Evolutionary conservation across 768 basidiomycete genomes (phyloP).

Genomic region (Naganishia vishniacii): DNA sequence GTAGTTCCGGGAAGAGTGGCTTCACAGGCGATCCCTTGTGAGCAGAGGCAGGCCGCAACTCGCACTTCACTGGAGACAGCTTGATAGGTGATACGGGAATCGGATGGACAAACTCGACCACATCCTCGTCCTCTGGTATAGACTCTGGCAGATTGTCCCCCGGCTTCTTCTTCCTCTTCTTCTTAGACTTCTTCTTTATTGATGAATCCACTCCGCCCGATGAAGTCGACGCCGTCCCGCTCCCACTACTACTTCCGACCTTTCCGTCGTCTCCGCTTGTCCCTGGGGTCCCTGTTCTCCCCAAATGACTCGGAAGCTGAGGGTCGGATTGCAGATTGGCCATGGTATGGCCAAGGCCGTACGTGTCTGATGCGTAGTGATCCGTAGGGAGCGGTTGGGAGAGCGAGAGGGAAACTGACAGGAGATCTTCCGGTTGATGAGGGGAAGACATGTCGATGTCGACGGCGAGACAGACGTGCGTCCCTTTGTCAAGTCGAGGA

Average conservation of each 20-base stretch:
- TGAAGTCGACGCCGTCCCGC: background rate
- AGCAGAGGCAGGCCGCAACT: background rate
- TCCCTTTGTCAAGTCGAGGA: background rate
- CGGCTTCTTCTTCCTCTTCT: constrained; percentile 17
- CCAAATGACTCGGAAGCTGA: background rate
- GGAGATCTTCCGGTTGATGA: constrained; percentile 1
- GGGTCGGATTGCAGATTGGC: background rate
- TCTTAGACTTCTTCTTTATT: constrained; percentile 7
- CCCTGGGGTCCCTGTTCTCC: background rate
- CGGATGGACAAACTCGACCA: background rate
- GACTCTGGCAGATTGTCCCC: background rate
- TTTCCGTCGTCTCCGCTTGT: constrained; percentile 17
- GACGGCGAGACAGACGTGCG: background rate
- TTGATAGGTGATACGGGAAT: constrained; percentile 6
- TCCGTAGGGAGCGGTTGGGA: constrained; percentile 9
- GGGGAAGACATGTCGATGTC: background rate
- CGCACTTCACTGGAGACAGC: background rate
- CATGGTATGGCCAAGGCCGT: constrained; percentile 3
- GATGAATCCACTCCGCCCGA: background rate
- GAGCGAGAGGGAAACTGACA: background rate
- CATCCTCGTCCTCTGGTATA: constrained; percentile 1
- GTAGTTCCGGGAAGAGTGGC: background rate
- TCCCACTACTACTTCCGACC: background rate
- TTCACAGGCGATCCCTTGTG: background rate
- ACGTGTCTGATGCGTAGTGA: background rate